Base-by-base conservation (phyloP, 163 green algal genomes). In the Coccomyxa subellipsoidea region DNA sequence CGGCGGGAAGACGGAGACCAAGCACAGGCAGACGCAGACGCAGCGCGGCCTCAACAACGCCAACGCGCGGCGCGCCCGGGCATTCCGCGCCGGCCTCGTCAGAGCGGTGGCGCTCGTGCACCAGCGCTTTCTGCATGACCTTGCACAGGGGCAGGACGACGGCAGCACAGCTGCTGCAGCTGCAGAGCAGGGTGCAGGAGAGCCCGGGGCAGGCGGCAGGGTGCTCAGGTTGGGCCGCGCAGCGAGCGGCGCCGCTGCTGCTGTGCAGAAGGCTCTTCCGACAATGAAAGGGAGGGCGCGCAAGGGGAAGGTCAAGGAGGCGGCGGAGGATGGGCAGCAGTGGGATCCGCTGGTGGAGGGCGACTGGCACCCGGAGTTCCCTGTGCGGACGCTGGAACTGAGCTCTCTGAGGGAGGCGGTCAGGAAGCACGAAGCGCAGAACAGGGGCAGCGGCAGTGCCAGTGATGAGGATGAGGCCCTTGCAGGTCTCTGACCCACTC, bases 51-150 rank as follows among this genome's bases (percentile, higher is more conserved):
- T 59, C 1, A 76, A 79, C 32, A 88, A 85, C 70, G 84, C 84
- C 31, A 75, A 40, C 3, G n/a, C 76, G 73, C 81, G 84, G 8
- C 78, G 84, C 38, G 9, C 32, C 34, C 53, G 78, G 7, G 84
- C 84, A 34, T 88, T 88, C 75, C 38, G 84, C 1, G 80, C 80
- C n/a, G 71, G 66, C 15, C 78, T 88, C 12, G 66, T 82, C 8
- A 38, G 78, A 12, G 72, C 47, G 21, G 40, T 84, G 6, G 36
- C 47, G 7, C 38, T 66, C 37, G 36, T 81, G 27, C 84, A 85
- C 21, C 37, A 59, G 27, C 37, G 32, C 18, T 79, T 82, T 27
- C 32, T 85, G 54, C 6, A 8, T 7, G 34, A n/a, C 1, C 59
- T 85, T 32, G 32, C 54, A 27, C 70, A 76, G 31, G 54, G 80